Base-by-base conservation (phyloP, 805 yeast genomes). In the Ogataea dorogensis region DNA sequence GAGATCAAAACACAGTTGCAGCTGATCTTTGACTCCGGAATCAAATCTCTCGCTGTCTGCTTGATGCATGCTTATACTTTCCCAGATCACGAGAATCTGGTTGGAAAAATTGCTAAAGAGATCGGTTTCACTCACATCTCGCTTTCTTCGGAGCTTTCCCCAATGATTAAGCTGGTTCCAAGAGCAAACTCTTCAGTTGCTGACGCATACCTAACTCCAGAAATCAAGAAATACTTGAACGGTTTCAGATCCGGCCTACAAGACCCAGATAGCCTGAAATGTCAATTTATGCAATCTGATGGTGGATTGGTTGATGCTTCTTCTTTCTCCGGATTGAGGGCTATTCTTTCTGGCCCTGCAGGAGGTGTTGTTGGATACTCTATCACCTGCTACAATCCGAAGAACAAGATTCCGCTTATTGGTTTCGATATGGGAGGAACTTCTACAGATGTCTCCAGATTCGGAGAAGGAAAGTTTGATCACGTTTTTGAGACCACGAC, bases 291-390 rank as follows among this genome's bases (percentile, higher is more conserved):
- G 98, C 96, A 91, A 61, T 85, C 95, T 9, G 96, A 91, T 58
- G 98, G 98, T 40, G 98, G 98, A 2, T 71, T 91, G 41, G 88
- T 89, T 14, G 87, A 87, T 38, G 88, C 93, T 52, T 68, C 77
- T 15, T 72, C 76, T 31, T 91, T 91, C 57, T 81, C 96, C 0
- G 98, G 98, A 1, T 66, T 91, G 20, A 73, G 79, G 48, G 95
- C 98, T 3, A 84, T 91, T 32, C 63, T 91, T 22, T 86, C 96
- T 1, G 98, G 98, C 2, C 98, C 98, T 3, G 98, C 98, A 7
- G 98, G 98, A 22, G 98, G 98, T 33, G 95, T 91, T 40, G 96
- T 91, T 22, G 98, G 98, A 0, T 86, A 79, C 50, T 86, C 96
- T 0, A 71, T 76, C 33, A 89, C 98, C 0, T 85, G 95, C 43